phyloP scores from a whole-genome alignment of 2,329 filamentous ascomycete species.

The Xylariales sp. region DNA sequence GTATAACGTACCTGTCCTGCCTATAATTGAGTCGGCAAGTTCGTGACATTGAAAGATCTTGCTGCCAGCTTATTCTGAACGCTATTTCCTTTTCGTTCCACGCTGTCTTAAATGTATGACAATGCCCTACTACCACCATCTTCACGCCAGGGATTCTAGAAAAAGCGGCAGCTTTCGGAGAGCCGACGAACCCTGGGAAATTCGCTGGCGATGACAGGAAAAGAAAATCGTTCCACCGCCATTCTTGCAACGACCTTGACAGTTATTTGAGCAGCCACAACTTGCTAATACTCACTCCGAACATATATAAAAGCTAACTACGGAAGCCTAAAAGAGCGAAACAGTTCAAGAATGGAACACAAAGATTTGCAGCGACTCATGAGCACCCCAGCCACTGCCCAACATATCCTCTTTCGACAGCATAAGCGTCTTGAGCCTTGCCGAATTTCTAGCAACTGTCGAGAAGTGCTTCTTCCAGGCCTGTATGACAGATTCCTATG shows the following conservation, averaged over 20 bases:
- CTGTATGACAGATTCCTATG: neutral
- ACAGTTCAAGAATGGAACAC: neutral
- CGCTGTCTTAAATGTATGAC: no score
- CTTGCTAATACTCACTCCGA: neutral
- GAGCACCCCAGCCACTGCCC: neutral
- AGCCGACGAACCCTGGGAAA: neutral
- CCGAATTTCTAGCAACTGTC: neutral
- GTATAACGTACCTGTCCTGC: no score
- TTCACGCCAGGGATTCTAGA: no score
- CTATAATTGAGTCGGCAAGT: no score
- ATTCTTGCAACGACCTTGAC: neutral
- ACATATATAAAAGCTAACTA: neutral
- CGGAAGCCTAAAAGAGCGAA: neutral
- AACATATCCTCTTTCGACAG: neutral
- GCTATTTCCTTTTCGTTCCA: no score
- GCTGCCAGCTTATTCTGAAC: no score
- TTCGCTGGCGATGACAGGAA: neutral
- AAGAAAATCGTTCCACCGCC: neutral
- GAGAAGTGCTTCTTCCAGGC: neutral
- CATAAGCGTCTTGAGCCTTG: neutral
- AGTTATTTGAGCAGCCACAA: neutral
- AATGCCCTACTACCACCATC: no score
- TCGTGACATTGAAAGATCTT: no score
- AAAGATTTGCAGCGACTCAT: neutral
- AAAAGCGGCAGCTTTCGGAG: no score